These are phyloP conservation scores for Calocybe gangraenosa DNA, from an alignment of 768 basidiomycete species.

Conservation along the genomic window DNA sequence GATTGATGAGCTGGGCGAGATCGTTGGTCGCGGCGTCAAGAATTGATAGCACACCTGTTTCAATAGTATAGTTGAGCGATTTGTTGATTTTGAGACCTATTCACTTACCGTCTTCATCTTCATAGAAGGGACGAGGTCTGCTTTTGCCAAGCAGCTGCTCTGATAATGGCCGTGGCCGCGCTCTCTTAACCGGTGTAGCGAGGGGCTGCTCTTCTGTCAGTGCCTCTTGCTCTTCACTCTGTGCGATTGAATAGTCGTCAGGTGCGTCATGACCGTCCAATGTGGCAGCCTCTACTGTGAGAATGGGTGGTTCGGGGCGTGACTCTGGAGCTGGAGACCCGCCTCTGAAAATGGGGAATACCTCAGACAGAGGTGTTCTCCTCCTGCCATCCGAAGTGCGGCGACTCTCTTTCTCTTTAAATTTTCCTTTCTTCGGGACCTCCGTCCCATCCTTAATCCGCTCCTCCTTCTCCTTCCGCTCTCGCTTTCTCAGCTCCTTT, in stretches of 20 bases:
- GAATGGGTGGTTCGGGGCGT: slow-evolving; percentile 18
- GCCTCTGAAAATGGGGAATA: slow-evolving; percentile 48
- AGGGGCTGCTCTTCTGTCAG: slow-evolving; percentile 13
- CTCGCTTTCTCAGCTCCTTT: slow-evolving; percentile 33
- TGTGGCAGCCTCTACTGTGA: slow-evolving; percentile 51
- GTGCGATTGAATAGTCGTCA: slow-evolving; percentile 19
- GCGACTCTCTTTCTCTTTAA: slow-evolving; percentile 39
- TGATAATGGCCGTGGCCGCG: slow-evolving; percentile 54
- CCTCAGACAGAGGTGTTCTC: slow-evolving; percentile 49
- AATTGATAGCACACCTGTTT: slow-evolving; percentile 55
- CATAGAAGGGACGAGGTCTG: slow-evolving; percentile 47
- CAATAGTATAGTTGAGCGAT: slow-evolving; percentile 3
- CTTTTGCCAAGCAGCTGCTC: slow-evolving; percentile 54
- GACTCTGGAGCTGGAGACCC: not conserved
- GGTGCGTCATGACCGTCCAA: slow-evolving; percentile 41
- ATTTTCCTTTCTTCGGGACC: slow-evolving; percentile 17
- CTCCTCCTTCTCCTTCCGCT: slow-evolving; percentile 18
- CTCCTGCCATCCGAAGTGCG: slow-evolving; percentile 46
- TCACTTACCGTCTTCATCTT: slow-evolving; percentile 49
- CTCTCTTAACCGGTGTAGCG: slow-evolving; percentile 41
- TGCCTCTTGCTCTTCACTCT: slow-evolving; percentile 13
- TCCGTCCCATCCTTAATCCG: slow-evolving; percentile 21
- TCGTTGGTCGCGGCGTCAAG: slow-evolving; percentile 81
- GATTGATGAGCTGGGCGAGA: slow-evolving; percentile 71
- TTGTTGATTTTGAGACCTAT: not conserved